Conservation (phyloP, 2,329 filamentous ascomycete genomes). For the Salinomyces thailandicus region DNA sequence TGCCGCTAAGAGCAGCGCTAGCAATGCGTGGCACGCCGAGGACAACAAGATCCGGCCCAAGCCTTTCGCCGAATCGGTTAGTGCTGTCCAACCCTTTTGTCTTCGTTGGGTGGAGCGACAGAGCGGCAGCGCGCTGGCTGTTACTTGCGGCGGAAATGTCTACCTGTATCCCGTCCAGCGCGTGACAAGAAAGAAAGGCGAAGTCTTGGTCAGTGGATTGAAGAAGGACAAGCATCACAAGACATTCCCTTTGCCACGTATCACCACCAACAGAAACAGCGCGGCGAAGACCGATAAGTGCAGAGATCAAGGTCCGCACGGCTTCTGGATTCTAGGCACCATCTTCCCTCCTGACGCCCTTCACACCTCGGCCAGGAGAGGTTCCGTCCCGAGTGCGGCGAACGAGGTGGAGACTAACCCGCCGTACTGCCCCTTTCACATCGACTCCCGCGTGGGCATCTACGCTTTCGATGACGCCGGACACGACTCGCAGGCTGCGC, state of each 20-base stretch:
- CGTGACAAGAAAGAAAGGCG: constrained; percentile 29
- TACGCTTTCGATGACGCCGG: constrained; percentile 46
- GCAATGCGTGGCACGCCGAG: constrained; percentile 60
- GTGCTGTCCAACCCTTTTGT: constrained; percentile 47
- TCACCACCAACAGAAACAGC: constrained; percentile 10
- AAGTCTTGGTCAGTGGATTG: constrained; percentile 42
- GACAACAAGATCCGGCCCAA: constrained; percentile 66
- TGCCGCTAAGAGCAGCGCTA: constrained; percentile 58
- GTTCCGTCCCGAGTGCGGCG: not conserved
- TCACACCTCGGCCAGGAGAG: not conserved
- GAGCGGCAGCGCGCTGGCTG: constrained; percentile 49
- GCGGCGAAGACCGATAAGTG: constrained; percentile 9
- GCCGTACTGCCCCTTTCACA: constrained; percentile 92
- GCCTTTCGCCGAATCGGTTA: constrained; percentile 32
- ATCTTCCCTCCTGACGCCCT: not conserved
- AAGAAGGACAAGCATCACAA: constrained; percentile 21
- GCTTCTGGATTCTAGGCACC: constrained; percentile 31
- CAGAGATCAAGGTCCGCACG: constrained; percentile 22
- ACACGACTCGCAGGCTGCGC: constrained; percentile 9
- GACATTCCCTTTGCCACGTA: constrained; percentile 16
- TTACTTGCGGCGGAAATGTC: constrained; percentile 55
- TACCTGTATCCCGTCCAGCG: constrained; percentile 53
- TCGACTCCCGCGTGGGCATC: constrained; percentile 72
- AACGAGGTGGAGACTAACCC: constrained; percentile 64
- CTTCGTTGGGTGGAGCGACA: constrained; percentile 56